Percentiles rank a stretch among this genome's conserved stretches.
phyloP scores from a whole-genome alignment of 2,329 filamentous ascomycete genomes.

The Aspergillus bombycis region DNA sequence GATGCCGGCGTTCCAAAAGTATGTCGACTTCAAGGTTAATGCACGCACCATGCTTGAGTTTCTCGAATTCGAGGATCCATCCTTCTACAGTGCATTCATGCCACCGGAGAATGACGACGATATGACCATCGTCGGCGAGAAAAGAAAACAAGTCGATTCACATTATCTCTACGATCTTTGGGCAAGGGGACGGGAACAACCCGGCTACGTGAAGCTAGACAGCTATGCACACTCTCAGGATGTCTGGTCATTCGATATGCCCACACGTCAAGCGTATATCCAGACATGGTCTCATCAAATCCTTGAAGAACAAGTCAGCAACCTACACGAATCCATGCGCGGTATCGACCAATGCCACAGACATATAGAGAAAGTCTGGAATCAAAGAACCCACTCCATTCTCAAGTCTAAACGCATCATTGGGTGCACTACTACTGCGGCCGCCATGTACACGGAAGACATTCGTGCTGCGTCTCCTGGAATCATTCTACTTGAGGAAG shows the following conservation, averaged over 20 bases:
- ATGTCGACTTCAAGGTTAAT: constrained; percentile 15
- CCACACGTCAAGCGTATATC: constrained; percentile 39
- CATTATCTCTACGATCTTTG: neutral
- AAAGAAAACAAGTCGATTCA: neutral
- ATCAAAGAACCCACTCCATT: constrained; percentile 28
- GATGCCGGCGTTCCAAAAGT: constrained; percentile 21
- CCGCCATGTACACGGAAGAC: constrained; percentile 62
- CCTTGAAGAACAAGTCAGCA: constrained; percentile 53
- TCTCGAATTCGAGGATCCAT: constrained; percentile 39
- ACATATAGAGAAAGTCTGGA: constrained; percentile 12
- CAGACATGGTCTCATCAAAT: constrained; percentile 51
- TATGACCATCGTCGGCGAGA: neutral
- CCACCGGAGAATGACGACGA: neutral
- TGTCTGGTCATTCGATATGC: constrained; percentile 57
- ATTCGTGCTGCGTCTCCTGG: constrained; percentile 60
- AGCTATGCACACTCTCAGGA: constrained; percentile 30
- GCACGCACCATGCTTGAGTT: constrained; percentile 44
- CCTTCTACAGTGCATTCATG: neutral
- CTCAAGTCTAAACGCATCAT: constrained; percentile 64
- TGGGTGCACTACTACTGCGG: constrained; percentile 71
- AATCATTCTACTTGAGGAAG: constrained; percentile 70
- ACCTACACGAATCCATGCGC: constrained; percentile 17
- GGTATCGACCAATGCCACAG: constrained; percentile 19
- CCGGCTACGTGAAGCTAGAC: constrained; percentile 7
- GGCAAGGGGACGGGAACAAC: neutral